These are phyloP conservation scores for Amborella trichopoda DNA, from an alignment of 164 flowering plant species.

Conservation along the genomic window DNA sequence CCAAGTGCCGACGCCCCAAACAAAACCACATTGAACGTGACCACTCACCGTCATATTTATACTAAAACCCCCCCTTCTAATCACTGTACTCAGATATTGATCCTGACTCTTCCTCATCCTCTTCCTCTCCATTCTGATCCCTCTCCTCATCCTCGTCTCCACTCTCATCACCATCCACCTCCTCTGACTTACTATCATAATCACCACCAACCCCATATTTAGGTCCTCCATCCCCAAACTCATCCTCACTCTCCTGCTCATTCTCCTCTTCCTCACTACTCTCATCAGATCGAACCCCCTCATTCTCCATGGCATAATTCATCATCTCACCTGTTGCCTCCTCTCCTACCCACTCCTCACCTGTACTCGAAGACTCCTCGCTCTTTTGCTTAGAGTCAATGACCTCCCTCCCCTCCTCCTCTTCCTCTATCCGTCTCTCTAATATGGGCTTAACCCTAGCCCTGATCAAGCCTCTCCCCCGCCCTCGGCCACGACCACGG, in stretches of 20 bases:
- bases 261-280: conserved; percentile 11
- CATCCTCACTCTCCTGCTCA: conserved; percentile 17
- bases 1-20: no score
- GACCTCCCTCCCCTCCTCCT: conserved; percentile 12
- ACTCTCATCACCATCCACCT: conserved; percentile 16
- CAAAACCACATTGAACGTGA: no score
- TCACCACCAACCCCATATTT: conserved; percentile 8
- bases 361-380: no score
- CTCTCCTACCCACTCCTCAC: conserved; percentile 24
- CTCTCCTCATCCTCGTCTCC: conserved; percentile 17
- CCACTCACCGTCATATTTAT: no score
- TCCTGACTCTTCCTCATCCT: conserved; percentile 25
- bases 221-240: conserved; percentile 10
- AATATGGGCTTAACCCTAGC: conserved; percentile 1
- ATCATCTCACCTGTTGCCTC: conserved; percentile 38
- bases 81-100: conserved; percentile 51
- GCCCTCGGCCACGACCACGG: conserved; percentile 19
- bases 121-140: conserved; percentile 16
- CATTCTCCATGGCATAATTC: conserved; percentile 24
- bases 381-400: no score
- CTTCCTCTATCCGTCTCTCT: conserved; percentile 5
- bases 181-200: not conserved
- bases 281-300: conserved; percentile 14
- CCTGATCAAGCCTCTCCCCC: conserved; percentile 2
- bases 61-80: no score